Base-by-base conservation (phyloP, 1,139 yeast species). In the Pichia sp. region DNA sequence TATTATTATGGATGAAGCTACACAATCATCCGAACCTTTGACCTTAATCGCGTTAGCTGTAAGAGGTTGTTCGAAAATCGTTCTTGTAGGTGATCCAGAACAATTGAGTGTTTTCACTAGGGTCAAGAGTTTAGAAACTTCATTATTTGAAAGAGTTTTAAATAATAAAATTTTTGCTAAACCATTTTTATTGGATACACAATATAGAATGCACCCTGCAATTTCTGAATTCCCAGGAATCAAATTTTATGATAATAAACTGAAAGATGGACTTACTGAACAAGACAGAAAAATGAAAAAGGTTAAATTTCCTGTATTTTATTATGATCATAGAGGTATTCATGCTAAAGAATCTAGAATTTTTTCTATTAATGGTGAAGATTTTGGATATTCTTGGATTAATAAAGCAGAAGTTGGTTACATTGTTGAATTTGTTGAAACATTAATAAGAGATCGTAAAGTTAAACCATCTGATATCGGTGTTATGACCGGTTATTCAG, bases 41-140 rank as follows among this genome's bases (percentile, higher is more conserved):
- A 79, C 86, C 0, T 69, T 83, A 54, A 83, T 83, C 50, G 87
- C 88, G 8, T 67, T 83, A 50, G 79, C 86, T 4, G 75, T 81
- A 70, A 78, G 80, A 7, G 85, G 85, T 10, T 81, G 81, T 45
- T 76, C 76, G 46, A 81, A 77, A 55, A 79, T 82, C 61, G 79
- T 82, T 2, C 79, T 83, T 63, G 88, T 83, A 40, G 89, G 88
- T 50, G 89, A 83, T 65, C 86, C 82, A 53, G 74, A 72, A 50
- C 83, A 78, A 57, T 66, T 78, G 61, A 67, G 74, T 49, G 78
- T 86, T 55, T 83, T 81, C 61, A 78, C 86, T 5, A 79, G 79
- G 58, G 77, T 82, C 81, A 47, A 78, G 73, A 53, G 58, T 5
- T 47, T 62, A 33, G 60, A 59, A 46, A 51, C 58, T 57, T 62